Base-by-base conservation (phyloP, 331 rosid genomes). In the Dryas integrifolia region DNA sequence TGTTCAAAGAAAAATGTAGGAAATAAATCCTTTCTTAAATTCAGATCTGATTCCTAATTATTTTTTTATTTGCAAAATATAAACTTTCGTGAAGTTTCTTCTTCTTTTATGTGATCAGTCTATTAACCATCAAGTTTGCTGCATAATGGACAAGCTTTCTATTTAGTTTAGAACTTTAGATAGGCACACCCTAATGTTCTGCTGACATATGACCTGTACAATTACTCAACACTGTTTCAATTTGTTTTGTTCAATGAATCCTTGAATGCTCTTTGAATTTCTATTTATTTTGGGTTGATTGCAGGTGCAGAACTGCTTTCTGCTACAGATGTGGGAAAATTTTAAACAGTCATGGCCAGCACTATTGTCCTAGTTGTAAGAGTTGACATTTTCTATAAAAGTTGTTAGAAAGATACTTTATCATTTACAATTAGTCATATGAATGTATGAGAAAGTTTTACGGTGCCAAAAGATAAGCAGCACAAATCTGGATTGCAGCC, bases 251-350 rank as follows among this genome's bases (percentile, higher is more conserved):
- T 68, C 72, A 9, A 40, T 68, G 16, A 55, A 53, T 41, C 39
- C 64, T 70, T 55, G 74, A 70, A 40, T 13, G 35, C 13, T 40
- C 7, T 15, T 16, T 48, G 41, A 68, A 49, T 53, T 40, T 52
- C 50, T 57, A 21, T 67, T 15, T 52, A 14, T 73, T 35, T 70
- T 45, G 62, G 40, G 69, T 65, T 81, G 45, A 45, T 46, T 39
- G 67, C 88, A 87, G 96, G 83, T 89, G 92, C 70, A 87, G 85
- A 41, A 4, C 24, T 66, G 78, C 83, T 43, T 89, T 89, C 86
- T 89, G 92, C 73, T 89, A 89, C 83, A 72, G 50, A 39, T 87
- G 96, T 55, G 92, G 90, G n/a, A 45, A 53, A 45, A 8, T 60
- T 18, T 30, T 26, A 11, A 4, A 47, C 2, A 12, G 0, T n/a